Evolutionary conservation across 225 moss, liverwort and hornwort species (phyloP), one percentile per base, ranked within the genome.

Genomic region (Straminergon stramineum): DNA sequence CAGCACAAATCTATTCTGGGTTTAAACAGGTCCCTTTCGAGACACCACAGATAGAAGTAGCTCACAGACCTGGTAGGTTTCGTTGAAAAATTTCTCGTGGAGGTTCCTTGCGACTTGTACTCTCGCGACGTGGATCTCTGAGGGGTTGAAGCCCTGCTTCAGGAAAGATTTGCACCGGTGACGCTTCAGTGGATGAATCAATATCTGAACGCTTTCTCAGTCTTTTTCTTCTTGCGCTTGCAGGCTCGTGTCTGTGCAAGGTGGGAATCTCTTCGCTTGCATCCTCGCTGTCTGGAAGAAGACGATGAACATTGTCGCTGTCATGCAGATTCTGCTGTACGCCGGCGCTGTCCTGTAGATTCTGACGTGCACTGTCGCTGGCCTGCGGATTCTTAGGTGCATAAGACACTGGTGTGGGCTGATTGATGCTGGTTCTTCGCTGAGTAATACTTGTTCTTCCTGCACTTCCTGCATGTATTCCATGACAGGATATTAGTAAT

Each of bases 231-330:
- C 90, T 90, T 73, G 81, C 86, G 58, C 89, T 91, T 80, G 83
- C 89, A 77, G 91, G 75, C 89, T 37, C 84, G 81, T 89, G 92
- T 85, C 89, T 91, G 84, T 91, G 91, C 58, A 95, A 86, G 52
- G 93, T 90, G 39, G 90, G 93, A 69, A 95, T 90, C 88, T 95
- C 95, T 90, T 95, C 95, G 88, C 91, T 93, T 66, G 91, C 95
- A 85, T 92, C 93, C 82, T 91, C 92, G 30, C 89, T 91, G 60
- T 95, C 93, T 32, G 68, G 85, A 51, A 91, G 83, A 76, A 90
- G 86, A 66, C 57, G 89, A 85, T 74, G 91, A 48, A 80, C 85
- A 78, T 88, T 45, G 39, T 90, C 92, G 67, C 79, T 90, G 70
- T 91, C 91, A 76, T 60, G 87, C 45, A 85, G 48, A 86, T 93